phyloP scores from a whole-genome alignment of 2,329 filamentous ascomycete species.

The Fusarium globosum region DNA sequence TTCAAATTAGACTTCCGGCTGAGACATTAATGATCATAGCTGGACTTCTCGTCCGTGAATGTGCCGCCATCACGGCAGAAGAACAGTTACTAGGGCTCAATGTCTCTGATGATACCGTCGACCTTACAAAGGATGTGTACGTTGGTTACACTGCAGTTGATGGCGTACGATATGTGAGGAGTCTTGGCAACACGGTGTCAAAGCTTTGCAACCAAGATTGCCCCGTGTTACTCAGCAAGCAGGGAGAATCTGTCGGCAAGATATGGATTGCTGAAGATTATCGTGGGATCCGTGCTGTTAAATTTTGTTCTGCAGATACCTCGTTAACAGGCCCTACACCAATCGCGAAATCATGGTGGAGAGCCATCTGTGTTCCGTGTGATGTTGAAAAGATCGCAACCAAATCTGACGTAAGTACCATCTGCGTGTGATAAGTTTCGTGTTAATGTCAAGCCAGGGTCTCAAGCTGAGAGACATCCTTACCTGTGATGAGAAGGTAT shows the following conservation, averaged over 20 bases:
- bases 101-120: not conserved
- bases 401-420: slow-evolving; percentile 6
- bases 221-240: not conserved
- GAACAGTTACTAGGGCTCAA: not conserved
- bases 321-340: slow-evolving; percentile 11
- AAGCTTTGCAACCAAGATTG: not conserved
- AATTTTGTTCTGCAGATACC: slow-evolving; percentile 1
- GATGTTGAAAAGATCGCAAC: not conserved
- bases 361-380: not conserved
- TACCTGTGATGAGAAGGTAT: not conserved
- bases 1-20: slow-evolving; percentile 12
- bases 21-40: slow-evolving; percentile 19
- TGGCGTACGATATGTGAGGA: slow-evolving; percentile 20
- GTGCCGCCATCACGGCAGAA: slow-evolving; percentile 13
- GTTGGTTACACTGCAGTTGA: not conserved
- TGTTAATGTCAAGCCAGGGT: not conserved
- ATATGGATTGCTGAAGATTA: slow-evolving; percentile 28
- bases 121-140: slow-evolving; percentile 11
- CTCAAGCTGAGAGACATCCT: slow-evolving; percentile 20
- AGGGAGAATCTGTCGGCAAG: not conserved
- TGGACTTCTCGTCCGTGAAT: slow-evolving; percentile 24
- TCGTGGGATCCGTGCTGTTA: slow-evolving; percentile 22
- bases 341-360: slow-evolving; percentile 22
- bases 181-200: not conserved
- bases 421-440: rapidly evolving